Evolutionary conservation across 495 filamentous ascomycete species (phyloP).

Genomic region (Choiromyces venosus): DNA sequence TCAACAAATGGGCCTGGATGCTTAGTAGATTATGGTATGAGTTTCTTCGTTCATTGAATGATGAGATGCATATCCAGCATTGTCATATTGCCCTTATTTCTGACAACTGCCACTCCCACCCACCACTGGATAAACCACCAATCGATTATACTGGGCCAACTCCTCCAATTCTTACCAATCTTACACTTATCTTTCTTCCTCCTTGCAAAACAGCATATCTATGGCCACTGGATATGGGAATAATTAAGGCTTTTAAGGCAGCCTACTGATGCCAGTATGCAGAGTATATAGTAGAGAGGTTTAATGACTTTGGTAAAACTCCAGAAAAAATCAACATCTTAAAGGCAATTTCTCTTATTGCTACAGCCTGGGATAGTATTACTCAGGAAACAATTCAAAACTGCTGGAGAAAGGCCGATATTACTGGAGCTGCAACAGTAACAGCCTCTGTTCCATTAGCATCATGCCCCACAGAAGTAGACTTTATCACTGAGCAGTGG

Average conservation of each 20-base stretch:
- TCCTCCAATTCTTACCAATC: slow-evolving; percentile 28
- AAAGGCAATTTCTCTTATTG: slow-evolving; percentile 27
- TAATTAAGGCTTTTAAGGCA: slow-evolving; percentile 28
- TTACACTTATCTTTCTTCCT: slow-evolving; percentile 32
- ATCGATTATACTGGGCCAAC: slow-evolving; percentile 28
- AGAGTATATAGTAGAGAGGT: slow-evolving; percentile 19
- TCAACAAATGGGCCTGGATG: slow-evolving; percentile 24
- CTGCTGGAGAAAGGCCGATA: not conserved
- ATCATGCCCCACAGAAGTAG: too few relatives aligned
- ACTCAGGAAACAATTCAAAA: not conserved
- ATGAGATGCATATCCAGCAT: slow-evolving; percentile 20
- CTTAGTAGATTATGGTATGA: slow-evolving; percentile 35
- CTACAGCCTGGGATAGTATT: slow-evolving; percentile 14
- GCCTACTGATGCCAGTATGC: slow-evolving; percentile 29
- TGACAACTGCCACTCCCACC: slow-evolving; percentile 34
- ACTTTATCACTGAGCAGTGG: too few relatives aligned
- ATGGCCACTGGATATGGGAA: slow-evolving; percentile 23
- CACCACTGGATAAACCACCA: slow-evolving; percentile 21
- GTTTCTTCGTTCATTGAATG: slow-evolving; percentile 27
- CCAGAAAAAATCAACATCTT: slow-evolving; percentile 23
- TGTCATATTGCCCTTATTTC: slow-evolving; percentile 28
- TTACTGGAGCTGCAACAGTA: too few relatives aligned
- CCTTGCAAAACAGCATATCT: slow-evolving; percentile 27
- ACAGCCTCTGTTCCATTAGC: too few relatives aligned
- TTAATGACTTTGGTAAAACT: slow-evolving; percentile 2